These are phyloP conservation scores for Pelargonium nanum DNA, from an alignment of 345 rosid genomes.

Conservation along the genomic window DNA sequence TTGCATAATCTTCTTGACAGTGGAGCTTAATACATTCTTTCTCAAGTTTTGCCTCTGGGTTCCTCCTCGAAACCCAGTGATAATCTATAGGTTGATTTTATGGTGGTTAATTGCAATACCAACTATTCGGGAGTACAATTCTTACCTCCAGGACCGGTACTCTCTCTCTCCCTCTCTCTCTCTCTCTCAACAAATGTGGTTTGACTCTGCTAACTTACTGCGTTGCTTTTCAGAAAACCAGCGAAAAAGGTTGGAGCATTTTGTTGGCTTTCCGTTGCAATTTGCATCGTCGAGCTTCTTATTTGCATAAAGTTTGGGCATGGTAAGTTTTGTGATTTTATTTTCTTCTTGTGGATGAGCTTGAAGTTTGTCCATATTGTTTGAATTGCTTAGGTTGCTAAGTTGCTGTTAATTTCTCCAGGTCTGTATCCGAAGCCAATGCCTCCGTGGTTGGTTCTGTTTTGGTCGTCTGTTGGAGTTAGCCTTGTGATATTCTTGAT, in stretches of 20 bases:
- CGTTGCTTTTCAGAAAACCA: conserved; percentile 37
- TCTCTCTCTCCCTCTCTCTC: not conserved
- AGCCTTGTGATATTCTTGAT: conserved; percentile 45
- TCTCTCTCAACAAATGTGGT: too few relatives aligned
- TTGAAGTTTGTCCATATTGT: not conserved
- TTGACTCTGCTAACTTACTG: not conserved
- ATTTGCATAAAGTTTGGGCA: conserved; percentile 95
- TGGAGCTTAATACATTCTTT: conserved; percentile 94
- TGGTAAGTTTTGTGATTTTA: conserved; percentile 33
- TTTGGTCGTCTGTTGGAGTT: conserved; percentile 66
- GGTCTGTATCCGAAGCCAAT: conserved; percentile 81
- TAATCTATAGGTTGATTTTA: conserved; percentile 75
- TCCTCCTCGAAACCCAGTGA: conserved; percentile 90
- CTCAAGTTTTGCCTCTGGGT: conserved; percentile 96
- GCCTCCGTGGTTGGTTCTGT: conserved; percentile 63
- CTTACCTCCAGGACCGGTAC: conserved; percentile 92
- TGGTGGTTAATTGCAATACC: conserved; percentile 99
- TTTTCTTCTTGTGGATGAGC: too few relatives aligned
- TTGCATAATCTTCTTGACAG: conserved; percentile 76
- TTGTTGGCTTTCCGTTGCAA: conserved; percentile 94
- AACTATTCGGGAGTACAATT: conserved; percentile 88
- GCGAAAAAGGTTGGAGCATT: conserved; percentile 96
- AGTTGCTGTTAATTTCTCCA: conserved; percentile 10
- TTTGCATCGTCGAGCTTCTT: conserved; percentile 91
- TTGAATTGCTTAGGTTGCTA: not conserved